These are phyloP conservation scores for Coemansia sp. DNA, from an alignment of 371 early-diverging fungal genomes.

Conservation along the genomic window DNA sequence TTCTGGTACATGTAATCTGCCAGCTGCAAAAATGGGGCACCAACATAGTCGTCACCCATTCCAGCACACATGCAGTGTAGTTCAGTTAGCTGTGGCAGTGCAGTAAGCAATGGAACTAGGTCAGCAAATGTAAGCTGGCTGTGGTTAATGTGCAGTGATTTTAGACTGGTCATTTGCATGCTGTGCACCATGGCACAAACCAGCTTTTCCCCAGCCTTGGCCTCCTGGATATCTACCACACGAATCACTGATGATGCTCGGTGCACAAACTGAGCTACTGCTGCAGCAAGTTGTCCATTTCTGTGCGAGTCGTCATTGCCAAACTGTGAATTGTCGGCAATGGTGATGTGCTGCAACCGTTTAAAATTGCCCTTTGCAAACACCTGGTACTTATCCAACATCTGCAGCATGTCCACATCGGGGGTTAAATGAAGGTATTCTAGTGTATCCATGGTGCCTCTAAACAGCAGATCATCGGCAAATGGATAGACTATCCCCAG, in stretches of 20 bases:
- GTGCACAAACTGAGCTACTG: slow-evolving; percentile 11
- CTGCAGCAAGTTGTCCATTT: background rate
- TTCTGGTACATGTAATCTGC: slow-evolving; percentile 18
- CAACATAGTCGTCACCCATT: slow-evolving; percentile 9
- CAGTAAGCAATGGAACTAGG: background rate
- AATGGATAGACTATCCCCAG: slow-evolving; percentile 19
- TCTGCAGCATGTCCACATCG: slow-evolving; percentile 4
- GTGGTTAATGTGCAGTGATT: background rate
- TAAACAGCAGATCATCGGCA: slow-evolving; percentile 20
- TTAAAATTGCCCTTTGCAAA: slow-evolving; percentile 3
- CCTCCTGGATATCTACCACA: background rate
- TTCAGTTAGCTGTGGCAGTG: slow-evolving; percentile 4
- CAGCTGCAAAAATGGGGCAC: slow-evolving; percentile 1
- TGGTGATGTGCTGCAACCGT: background rate
- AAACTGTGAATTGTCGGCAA: background rate
- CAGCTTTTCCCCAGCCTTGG: slow-evolving; percentile 11
- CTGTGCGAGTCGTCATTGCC: no score
- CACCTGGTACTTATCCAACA: slow-evolving; percentile 8
- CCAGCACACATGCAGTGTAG: slow-evolving; percentile 15
- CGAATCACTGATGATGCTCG: background rate
- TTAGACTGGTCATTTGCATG: background rate
- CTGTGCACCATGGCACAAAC: slow-evolving; percentile 5
- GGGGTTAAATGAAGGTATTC: slow-evolving; percentile 12
- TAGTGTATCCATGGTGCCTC: slow-evolving; percentile 8
- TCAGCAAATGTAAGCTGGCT: slow-evolving; percentile 6